Base-by-base conservation (phyloP, 2,329 filamentous ascomycete species). In the Monilinia fructicola region DNA sequence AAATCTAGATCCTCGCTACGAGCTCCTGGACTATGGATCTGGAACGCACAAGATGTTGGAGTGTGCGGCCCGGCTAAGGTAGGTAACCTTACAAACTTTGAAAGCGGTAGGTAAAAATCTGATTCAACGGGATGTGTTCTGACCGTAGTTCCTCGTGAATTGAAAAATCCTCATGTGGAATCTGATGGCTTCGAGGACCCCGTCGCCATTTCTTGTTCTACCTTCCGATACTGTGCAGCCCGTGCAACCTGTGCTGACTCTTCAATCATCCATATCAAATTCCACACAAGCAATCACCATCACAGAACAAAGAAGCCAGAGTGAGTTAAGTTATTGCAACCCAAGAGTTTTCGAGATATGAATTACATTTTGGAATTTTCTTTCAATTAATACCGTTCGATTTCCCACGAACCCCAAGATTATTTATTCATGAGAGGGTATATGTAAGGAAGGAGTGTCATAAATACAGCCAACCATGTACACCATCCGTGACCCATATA, bases 391-490 rank as follows among this genome's bases (percentile, higher is more conserved):
- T 55, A 26, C 59, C 21, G 40, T 54, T 54, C 28, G 42, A 26
- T 23, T 46, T 48, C 31, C 56, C 42, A 35, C 23, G 35, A 58
- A 42, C 31, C 53, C 18, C 28, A 59, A 52, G 28, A 26, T 42
- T 50, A 52, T n/a, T 28, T 54, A 50, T 52, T 31, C 40, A 40
- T 61, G 28, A 48, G 26, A 56, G 54, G 62, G 62, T 58, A 58
- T 65, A 65, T 42, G 38, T 60, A 60, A 65, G 56, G 42, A 60
- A 60, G 35, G 44, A 53, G 48, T 35, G 63, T 35, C 54, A 65
- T 60, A 60, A 65, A 60, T 65, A 60, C 63, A 65, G 26, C 35
- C 55, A 60, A 40, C 54, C 42, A 60, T 52, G 55, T 48, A 38
- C 42, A 58, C 55, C 54, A 23, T 7, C 38, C 11, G n/a, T 65